Conservation (phyloP, 192 early-diverging fungal species). For the Chytriomyces sp. region DNA sequence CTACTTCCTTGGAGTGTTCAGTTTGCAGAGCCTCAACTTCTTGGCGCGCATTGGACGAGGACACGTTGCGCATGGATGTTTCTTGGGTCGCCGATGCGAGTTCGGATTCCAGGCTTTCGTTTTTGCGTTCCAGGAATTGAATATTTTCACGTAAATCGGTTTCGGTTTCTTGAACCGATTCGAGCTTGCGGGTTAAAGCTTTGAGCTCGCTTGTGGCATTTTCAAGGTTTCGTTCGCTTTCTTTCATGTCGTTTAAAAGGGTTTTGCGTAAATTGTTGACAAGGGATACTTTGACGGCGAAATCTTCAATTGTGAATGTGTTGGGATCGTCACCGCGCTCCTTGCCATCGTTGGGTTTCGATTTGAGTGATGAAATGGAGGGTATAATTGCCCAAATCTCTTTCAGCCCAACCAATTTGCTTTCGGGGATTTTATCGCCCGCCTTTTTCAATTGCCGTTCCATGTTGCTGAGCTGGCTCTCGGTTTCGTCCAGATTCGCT, state of each 20-base stretch:
- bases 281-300: conserved; percentile 14
- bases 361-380: neutral
- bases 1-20: conserved; percentile 24
- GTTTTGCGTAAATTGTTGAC: conserved; percentile 13
- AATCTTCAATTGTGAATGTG: conserved; percentile 24
- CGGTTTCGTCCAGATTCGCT: conserved; percentile 20
- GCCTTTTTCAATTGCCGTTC: neutral
- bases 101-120: conserved; percentile 1
- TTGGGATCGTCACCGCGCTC: neutral
- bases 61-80: neutral
- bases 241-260: neutral
- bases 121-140: conserved; percentile 11
- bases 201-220: conserved; percentile 25
- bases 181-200: neutral
- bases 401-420: neutral
- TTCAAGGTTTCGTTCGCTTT: conserved; percentile 8
- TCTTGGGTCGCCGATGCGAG: neutral
- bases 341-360: neutral
- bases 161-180: conserved; percentile 11
- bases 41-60: neutral
- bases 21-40: conserved; percentile 27
- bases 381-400: conserved; percentile 11
- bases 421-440: neutral
- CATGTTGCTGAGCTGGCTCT: neutral
- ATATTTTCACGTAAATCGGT: conserved; percentile 23